Evolutionary conservation across 179 eudicot genomes (phyloP).

Genomic region (Sideroxylon spinosum): DNA sequence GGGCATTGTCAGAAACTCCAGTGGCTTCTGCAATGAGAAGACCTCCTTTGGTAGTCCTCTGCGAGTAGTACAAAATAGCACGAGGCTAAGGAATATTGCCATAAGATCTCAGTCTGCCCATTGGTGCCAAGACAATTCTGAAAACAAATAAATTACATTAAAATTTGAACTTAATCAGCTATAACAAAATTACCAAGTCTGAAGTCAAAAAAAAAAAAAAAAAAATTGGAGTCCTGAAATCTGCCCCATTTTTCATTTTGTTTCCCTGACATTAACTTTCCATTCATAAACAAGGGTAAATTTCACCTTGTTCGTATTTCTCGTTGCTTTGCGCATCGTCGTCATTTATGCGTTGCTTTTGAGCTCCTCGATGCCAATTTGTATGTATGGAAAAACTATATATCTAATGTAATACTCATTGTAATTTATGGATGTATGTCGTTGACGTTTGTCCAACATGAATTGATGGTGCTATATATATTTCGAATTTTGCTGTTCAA

Average conservation of each 20-base stretch:
- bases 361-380: no score
- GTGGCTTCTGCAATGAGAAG: slow-evolving; percentile 37
- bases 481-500: no score
- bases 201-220: neutral
- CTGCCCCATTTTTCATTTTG: neutral
- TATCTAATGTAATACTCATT: no score
- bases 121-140: slow-evolving; percentile 36
- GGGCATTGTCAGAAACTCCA: slow-evolving; percentile 33
- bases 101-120: slow-evolving; percentile 31
- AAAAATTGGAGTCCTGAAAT: neutral
- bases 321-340: no score
- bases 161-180: neutral
- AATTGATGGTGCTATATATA: no score
- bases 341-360: no score
- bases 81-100: slow-evolving; percentile 37
- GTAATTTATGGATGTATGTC: no score
- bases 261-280: neutral
- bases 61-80: slow-evolving; percentile 38
- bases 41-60: slow-evolving; percentile 37
- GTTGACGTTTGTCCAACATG: no score
- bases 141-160: neutral
- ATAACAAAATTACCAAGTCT: neutral
- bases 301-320: no score
- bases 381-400: neutral
- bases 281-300: neutral